Conservation (phyloP, 371 early-diverging fungal species). For the Mucor saturninus region DNA sequence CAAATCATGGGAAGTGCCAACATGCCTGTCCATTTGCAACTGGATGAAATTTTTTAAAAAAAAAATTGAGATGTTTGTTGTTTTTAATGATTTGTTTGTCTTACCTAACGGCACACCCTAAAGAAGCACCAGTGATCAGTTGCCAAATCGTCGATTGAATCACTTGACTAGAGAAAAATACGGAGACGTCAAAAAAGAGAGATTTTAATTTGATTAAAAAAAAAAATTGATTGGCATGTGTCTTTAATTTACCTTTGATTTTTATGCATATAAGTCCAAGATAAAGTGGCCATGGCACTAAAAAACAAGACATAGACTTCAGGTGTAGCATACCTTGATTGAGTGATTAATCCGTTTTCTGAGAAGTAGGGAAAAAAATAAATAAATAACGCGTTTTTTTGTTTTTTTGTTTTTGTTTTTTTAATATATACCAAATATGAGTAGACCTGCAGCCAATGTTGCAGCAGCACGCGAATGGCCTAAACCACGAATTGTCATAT, state of each 20-base stretch:
- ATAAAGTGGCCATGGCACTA: slow-evolving; percentile 23
- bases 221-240: background rate
- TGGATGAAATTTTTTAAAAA: background rate
- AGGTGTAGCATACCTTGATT: slow-evolving; percentile 36
- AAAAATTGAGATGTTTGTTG: background rate
- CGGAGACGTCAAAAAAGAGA: slow-evolving; percentile 31
- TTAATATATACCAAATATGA: slow-evolving; percentile 37
- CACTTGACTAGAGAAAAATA: background rate
- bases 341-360: slow-evolving; percentile 43
- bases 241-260: slow-evolving; percentile 26
- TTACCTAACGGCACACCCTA: slow-evolving; percentile 37
- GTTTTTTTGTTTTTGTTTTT: background rate
- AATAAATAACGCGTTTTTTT: background rate
- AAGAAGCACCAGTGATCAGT: slow-evolving; percentile 58
- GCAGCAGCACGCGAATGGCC: slow-evolving; percentile 36
- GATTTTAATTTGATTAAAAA: slow-evolving; percentile 16
- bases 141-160: slow-evolving; percentile 68
- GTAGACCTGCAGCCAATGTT: slow-evolving; percentile 33
- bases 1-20: slow-evolving; percentile 27
- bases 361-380: background rate
- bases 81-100: slow-evolving; percentile 67
- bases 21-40: slow-evolving; percentile 42
- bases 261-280: slow-evolving; percentile 23
- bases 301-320: slow-evolving; percentile 31
- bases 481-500: slow-evolving; percentile 33